Percentiles rank a stretch among this genome's conserved stretches.
Conservation (phyloP, 441 rosid species). For the Croton laevigatus region DNA sequence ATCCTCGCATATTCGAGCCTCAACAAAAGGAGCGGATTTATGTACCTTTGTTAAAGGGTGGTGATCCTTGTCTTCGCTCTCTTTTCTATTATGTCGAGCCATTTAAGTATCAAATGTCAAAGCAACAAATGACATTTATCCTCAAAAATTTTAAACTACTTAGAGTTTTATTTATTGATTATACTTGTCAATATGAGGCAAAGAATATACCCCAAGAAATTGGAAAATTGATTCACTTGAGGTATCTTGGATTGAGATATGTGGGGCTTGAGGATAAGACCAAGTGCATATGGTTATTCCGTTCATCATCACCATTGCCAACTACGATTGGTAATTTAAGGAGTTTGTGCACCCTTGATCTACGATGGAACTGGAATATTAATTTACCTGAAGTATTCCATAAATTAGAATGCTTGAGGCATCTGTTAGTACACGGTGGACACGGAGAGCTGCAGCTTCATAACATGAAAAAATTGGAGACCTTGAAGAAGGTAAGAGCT, state of each 20-base stretch:
- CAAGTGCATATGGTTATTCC: no score
- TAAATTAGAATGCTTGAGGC: conserved; percentile 3
- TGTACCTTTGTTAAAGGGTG: no score
- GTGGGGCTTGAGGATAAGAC: no score
- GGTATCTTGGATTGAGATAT: not conserved
- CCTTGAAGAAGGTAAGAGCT: not conserved
- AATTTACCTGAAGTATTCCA: not conserved
- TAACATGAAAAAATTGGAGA: not conserved
- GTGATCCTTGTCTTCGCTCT: not conserved
- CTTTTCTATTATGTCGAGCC: not conserved
- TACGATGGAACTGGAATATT: not conserved
- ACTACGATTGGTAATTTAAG: not conserved
- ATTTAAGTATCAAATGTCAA: not conserved
- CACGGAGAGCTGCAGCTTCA: not conserved
- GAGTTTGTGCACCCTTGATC: not conserved
- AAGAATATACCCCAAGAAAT: not conserved
- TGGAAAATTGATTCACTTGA: conserved; percentile 4
- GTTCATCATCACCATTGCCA: not conserved
- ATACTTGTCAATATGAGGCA: rapidly evolving
- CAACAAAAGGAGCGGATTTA: no score
- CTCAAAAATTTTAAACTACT: not conserved
- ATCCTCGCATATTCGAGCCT: not conserved
- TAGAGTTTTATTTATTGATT: not conserved
- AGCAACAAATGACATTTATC: not conserved
- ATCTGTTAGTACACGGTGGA: not conserved